phyloP scores from a whole-genome alignment of 1,139 yeast species.

The Yamadazyma atlantica region DNA sequence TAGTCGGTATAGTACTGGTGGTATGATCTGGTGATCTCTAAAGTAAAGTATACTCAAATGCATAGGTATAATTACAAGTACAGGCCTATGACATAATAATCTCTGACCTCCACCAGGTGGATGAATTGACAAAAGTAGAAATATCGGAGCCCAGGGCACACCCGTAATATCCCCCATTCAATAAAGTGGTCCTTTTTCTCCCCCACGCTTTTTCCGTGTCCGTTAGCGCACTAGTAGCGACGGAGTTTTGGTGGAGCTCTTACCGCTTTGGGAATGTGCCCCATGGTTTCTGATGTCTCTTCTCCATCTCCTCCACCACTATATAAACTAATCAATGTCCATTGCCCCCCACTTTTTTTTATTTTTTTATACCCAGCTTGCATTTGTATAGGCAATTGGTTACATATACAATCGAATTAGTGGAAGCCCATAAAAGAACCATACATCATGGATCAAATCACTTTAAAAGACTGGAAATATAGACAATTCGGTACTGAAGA shows the following conservation, averaged over 20 bases:
- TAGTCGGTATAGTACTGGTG: too few relatives aligned
- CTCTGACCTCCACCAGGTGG: not conserved
- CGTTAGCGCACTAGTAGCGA: not conserved
- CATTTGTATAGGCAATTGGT: too few relatives aligned
- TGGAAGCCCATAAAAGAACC: too few relatives aligned
- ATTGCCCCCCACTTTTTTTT: not conserved
- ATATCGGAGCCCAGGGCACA: not conserved
- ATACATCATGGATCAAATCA: constrained; percentile 1
- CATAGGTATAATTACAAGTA: too few relatives aligned
- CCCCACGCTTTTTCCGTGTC: not conserved
- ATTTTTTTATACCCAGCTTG: too few relatives aligned
- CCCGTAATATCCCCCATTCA: not conserved
- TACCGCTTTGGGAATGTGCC: not conserved
- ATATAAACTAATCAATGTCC: not conserved
- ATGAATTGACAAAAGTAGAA: not conserved
- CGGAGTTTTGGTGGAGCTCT: constrained; percentile 1
- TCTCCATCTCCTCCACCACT: not conserved
- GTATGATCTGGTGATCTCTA: too few relatives aligned
- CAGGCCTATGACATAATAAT: not conserved
- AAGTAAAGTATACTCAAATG: too few relatives aligned
- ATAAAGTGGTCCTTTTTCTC: not conserved
- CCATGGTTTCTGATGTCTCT: not conserved
- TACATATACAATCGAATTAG: too few relatives aligned
- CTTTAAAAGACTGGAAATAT: constrained; percentile 12
- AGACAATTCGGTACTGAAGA: constrained; percentile 9